These are phyloP conservation scores for Anastatica hierochuntica DNA, from an alignment of 345 rosid genomes.

Conservation along the genomic window DNA sequence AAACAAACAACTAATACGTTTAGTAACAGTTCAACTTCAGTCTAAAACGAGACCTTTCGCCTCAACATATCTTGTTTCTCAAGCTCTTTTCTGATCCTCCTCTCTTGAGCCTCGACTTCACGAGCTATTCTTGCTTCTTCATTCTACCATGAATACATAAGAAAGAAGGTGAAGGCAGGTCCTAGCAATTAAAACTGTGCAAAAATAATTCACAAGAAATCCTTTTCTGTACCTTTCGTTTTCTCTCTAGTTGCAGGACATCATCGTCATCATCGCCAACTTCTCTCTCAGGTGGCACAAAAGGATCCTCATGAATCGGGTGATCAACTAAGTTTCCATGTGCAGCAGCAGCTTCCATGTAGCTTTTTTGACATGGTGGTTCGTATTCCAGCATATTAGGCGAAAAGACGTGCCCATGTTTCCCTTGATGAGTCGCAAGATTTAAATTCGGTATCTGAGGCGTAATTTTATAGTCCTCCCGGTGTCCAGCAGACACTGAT, in stretches of 20 bases:
- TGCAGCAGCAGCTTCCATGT: constrained; percentile 28
- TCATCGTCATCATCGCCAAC: constrained; percentile 43
- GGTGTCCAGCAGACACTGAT: constrained; percentile 25
- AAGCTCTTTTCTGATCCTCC: constrained; percentile 74
- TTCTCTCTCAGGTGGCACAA: constrained; percentile 40
- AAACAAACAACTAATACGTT: not conserved
- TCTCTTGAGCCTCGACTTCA: constrained; percentile 86
- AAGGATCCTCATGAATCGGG: constrained; percentile 36
- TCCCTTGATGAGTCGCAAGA: constrained; percentile 58
- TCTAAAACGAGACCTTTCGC: constrained; percentile 49
- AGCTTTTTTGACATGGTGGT: constrained; percentile 33
- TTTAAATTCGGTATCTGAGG: constrained; percentile 53
- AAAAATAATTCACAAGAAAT: not conserved
- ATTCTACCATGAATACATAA: constrained; percentile 32
- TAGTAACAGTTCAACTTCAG: constrained; percentile 1
- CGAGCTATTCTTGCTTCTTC: constrained; percentile 83
- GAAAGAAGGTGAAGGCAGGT: not conserved
- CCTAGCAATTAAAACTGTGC: not conserved
- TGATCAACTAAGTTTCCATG: constrained; percentile 35
- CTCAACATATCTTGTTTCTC: constrained; percentile 75
- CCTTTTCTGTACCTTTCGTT: constrained; percentile 46
- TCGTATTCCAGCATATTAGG: constrained; percentile 39
- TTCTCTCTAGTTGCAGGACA: constrained; percentile 47
- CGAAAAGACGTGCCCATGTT: constrained; percentile 36
- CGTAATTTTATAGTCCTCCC: constrained; percentile 38